phyloP scores from a whole-genome alignment of 2,329 filamentous ascomycete genomes.

The Cadophora gregata region DNA sequence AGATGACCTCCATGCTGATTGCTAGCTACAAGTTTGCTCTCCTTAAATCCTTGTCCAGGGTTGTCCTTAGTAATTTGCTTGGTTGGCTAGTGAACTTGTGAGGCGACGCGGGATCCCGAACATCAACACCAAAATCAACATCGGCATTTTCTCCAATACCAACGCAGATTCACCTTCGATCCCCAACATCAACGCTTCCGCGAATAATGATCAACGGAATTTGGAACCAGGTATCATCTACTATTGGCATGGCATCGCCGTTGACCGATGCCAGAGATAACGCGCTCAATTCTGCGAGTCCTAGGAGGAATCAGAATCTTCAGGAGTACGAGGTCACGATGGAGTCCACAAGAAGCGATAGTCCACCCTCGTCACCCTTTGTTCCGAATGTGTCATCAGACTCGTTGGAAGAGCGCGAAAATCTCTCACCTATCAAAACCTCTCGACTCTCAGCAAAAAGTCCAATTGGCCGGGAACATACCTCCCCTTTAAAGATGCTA shows the following conservation, averaged over 20 bases:
- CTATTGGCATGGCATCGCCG: conserved; percentile 36
- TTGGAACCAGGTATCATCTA: conserved; percentile 30
- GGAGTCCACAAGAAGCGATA: conserved; percentile 37
- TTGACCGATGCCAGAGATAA: conserved; percentile 30
- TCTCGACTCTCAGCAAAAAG: conserved; percentile 35
- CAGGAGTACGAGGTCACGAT: conserved; percentile 39
- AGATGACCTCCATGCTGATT: no score
- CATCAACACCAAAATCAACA: conserved; percentile 12
- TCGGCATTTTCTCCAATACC: neutral
- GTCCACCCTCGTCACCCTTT: conserved; percentile 43
- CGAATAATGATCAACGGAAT: conserved; percentile 23
- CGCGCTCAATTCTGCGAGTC: conserved; percentile 35
- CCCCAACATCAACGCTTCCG: neutral
- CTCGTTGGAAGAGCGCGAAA: conserved; percentile 37
- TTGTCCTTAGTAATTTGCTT: neutral
- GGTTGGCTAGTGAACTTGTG: neutral
- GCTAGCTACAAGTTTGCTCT: neutral
- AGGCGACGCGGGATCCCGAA: neutral
- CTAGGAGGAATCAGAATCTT: conserved; percentile 25
- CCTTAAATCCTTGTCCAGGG: neutral
- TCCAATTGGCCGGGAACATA: conserved; percentile 37
- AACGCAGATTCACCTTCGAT: neutral
- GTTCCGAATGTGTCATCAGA: conserved; percentile 34
- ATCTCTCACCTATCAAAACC: conserved; percentile 40
- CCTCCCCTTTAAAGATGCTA: conserved; percentile 41